Percentiles rank a stretch among this genome's conserved stretches.
Evolutionary conservation across 108 stramenopile genomes (phyloP).

Genomic region (Schizochytrium sp.): DNA sequence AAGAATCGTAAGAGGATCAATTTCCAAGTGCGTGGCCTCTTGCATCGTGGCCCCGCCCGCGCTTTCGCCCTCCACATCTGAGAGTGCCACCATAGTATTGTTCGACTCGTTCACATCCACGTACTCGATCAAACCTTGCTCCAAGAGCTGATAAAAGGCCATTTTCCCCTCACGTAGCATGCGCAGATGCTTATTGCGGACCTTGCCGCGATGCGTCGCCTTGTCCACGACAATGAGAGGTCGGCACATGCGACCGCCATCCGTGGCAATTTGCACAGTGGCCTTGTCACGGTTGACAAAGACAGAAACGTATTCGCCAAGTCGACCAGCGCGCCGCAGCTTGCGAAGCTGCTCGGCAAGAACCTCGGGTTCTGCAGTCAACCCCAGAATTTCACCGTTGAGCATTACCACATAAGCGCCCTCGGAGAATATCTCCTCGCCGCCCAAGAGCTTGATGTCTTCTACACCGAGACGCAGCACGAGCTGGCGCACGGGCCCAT

Average conservation of each 20-base stretch:
- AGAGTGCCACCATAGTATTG: conserved; percentile 23
- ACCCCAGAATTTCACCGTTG: conserved; percentile 97
- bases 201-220: background rate
- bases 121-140: conserved; percentile 89
- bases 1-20: conserved; percentile 84
- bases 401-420: conserved; percentile 84
- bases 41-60: background rate
- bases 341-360: conserved; percentile 75
- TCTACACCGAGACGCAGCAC: conserved; percentile 84
- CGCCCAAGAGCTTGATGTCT: conserved; percentile 47
- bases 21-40: conserved; percentile 98
- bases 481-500: conserved; percentile 82
- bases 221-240: conserved; percentile 89
- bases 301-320: conserved; percentile 92
- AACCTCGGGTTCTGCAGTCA: conserved; percentile 82
- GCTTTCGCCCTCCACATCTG: background rate
- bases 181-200: conserved; percentile 51
- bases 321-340: conserved; percentile 80
- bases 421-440: conserved; percentile 16
- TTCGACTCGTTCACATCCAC: conserved; percentile 98
- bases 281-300: conserved; percentile 83
- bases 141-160: conserved; percentile 78
- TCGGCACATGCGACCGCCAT: conserved; percentile 95
- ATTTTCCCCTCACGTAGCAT: conserved; percentile 30
- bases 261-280: conserved; percentile 93